phyloP scores from a whole-genome alignment of 441 rosid species.

The Sinapis alba region DNA sequence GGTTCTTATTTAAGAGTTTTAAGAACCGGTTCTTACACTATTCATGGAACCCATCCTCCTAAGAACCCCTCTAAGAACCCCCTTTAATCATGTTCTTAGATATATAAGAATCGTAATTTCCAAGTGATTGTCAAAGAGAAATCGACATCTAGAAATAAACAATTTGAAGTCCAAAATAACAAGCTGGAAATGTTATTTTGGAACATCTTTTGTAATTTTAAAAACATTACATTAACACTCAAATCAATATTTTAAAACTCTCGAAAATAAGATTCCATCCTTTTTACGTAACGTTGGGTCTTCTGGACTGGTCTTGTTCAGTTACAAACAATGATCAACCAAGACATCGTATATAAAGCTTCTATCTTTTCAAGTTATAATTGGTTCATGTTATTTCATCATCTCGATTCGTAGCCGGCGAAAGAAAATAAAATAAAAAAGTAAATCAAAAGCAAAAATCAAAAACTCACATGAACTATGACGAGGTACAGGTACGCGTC shows the following conservation, averaged over 20 bases:
- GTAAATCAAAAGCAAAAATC: not conserved
- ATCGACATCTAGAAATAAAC: not conserved
- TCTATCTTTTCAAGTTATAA: no score
- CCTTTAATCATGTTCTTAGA: no score
- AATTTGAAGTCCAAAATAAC: not conserved
- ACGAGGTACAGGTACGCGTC: constrained; percentile 27
- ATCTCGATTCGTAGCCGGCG: not conserved
- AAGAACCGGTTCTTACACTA: no score
- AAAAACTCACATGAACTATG: constrained; percentile 30
- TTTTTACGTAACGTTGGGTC: not conserved
- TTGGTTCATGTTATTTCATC: not conserved
- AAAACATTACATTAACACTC: not conserved
- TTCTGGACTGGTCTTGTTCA: not conserved
- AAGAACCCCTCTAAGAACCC: no score
- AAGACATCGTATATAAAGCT: not conserved
- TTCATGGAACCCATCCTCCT: no score
- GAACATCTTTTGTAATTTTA: not conserved
- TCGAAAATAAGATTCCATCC: not conserved
- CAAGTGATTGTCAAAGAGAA: not conserved
- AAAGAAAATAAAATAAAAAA: not conserved
- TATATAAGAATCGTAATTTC: not conserved
- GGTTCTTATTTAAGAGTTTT: no score
- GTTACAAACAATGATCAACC: not conserved
- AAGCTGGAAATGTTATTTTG: not conserved
- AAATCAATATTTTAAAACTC: no score